Conservation (phyloP, 2,329 filamentous ascomycete genomes). For the Exophiala bonariae region DNA sequence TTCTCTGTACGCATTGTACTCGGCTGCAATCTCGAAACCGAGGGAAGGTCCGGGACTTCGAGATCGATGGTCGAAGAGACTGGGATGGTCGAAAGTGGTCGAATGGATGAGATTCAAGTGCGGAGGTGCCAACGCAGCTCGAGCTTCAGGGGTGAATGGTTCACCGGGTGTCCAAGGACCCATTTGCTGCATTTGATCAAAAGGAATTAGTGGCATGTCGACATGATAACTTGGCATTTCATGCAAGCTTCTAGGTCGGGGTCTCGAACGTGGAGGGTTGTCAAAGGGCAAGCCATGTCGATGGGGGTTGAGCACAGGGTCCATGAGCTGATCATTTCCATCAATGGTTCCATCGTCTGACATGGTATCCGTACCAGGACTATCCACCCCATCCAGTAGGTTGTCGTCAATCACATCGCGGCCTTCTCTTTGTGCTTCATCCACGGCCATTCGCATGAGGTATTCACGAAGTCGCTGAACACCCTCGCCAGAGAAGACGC, state of each 20-base stretch:
- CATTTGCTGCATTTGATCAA: constrained; percentile 25
- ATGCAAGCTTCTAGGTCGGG: constrained; percentile 27
- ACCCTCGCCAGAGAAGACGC: constrained; percentile 89
- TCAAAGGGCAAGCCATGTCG: constrained; percentile 20
- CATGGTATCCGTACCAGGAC: constrained; percentile 28
- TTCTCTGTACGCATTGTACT: constrained; percentile 16
- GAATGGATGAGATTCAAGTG: constrained; percentile 15
- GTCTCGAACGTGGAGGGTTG: constrained; percentile 18
- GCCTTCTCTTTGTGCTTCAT: constrained; percentile 26
- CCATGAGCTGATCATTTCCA: constrained; percentile 27
- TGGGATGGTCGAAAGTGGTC: constrained; percentile 7
- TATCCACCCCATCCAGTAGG: constrained; percentile 27
- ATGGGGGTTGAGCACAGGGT: constrained; percentile 20
- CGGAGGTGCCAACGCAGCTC: constrained; percentile 13
- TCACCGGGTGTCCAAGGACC: constrained; percentile 27
- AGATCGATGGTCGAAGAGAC: constrained; percentile 16
- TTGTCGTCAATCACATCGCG: constrained; percentile 27
- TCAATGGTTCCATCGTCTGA: constrained; percentile 30
- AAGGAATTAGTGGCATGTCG: constrained; percentile 27
- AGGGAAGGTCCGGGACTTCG: constrained; percentile 15
- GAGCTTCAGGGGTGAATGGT: constrained; percentile 17
- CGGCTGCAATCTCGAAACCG: constrained; percentile 12
- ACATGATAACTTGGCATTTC: constrained; percentile 28
- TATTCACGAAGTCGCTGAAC: constrained; percentile 76
- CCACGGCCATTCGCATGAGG: constrained; percentile 56